Percentiles rank a stretch among this genome's conserved stretches.
Evolutionary conservation across 176 grass and related monocot genomes (phyloP).

Genomic region (Poa pratensis): DNA sequence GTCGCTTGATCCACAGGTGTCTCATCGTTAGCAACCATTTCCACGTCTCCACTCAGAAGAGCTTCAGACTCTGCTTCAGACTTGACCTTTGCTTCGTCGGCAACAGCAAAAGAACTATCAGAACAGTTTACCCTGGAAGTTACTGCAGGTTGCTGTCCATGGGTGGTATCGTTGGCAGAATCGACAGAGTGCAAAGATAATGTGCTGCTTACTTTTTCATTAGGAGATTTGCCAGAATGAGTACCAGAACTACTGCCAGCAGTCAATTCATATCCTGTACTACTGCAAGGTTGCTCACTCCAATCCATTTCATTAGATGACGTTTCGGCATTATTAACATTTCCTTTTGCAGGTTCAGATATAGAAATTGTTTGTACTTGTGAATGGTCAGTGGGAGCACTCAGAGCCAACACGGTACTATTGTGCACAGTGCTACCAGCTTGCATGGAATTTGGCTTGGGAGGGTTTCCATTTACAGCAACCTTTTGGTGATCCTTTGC

Average conservation of each 20-base stretch:
- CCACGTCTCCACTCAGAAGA: slow-evolving; percentile 26
- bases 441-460: slow-evolving; percentile 40
- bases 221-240: slow-evolving; percentile 31
- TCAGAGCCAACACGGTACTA: slow-evolving; percentile 43
- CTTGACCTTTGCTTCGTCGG: slow-evolving; percentile 35
- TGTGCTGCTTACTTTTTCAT: slow-evolving; percentile 39
- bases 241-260: slow-evolving; percentile 10
- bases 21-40: slow-evolving; percentile 36
- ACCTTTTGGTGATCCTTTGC: slow-evolving; percentile 58
- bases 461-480: slow-evolving; percentile 62
- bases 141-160: slow-evolving; percentile 30
- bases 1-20: slow-evolving; percentile 33
- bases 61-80: slow-evolving; percentile 39
- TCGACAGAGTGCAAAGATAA: slow-evolving; percentile 27
- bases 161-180: slow-evolving; percentile 36
- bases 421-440: slow-evolving; percentile 38
- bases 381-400: slow-evolving; percentile 36
- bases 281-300: slow-evolving; percentile 38
- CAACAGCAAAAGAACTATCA: slow-evolving; percentile 30
- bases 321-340: slow-evolving; percentile 22
- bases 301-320: slow-evolving; percentile 42
- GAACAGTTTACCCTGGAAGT: slow-evolving; percentile 21
- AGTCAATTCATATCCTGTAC: slow-evolving; percentile 24
- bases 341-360: slow-evolving; percentile 36
- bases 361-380: slow-evolving; percentile 43